Evolutionary conservation across 177 flowering plant species (phyloP).

Genomic region (Tripterygium wilfordii): DNA sequence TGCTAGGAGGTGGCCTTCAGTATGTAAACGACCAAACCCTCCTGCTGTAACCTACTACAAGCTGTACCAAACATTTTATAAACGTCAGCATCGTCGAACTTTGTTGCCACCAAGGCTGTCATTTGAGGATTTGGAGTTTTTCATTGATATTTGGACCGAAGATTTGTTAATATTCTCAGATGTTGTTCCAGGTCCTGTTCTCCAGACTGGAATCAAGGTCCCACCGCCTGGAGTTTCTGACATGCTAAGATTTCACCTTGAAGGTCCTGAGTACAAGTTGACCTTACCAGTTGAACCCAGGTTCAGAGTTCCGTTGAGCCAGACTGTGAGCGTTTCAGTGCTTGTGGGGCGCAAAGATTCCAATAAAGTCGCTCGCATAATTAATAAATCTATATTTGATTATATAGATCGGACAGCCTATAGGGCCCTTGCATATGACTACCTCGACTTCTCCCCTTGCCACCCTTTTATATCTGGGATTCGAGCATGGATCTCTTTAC

Average conservation of each 20-base stretch:
- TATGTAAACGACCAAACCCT: conserved; percentile 55
- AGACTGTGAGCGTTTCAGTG: conserved; percentile 59
- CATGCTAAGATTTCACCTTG: conserved; percentile 43
- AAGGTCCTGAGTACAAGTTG: conserved; percentile 76
- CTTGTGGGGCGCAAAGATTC: conserved; percentile 76
- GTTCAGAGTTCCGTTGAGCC: conserved; percentile 42
- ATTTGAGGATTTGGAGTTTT: conserved; percentile 69
- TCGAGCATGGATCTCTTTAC: conserved; percentile 85
- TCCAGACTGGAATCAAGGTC: conserved; percentile 41
- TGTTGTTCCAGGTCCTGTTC: conserved; percentile 61
- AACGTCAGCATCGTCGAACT: conserved; percentile 34
- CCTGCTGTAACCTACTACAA: conserved; percentile 53
- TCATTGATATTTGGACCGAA: conserved; percentile 75
- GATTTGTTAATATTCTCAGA: conserved; percentile 64
- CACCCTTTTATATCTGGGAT: conserved; percentile 67
- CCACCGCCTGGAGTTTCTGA: conserved; percentile 54
- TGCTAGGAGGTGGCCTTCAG: conserved; percentile 86
- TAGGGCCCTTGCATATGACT: conserved; percentile 81
- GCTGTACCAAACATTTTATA: conserved; percentile 57
- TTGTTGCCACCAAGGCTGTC: conserved; percentile 78
- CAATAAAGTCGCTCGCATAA: conserved; percentile 56
- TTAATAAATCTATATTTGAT: conserved; percentile 64
- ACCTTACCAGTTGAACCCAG: conserved; percentile 59
- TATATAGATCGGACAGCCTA: conserved; percentile 64
- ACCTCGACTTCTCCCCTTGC: conserved; percentile 75